A percentile compares a stretch with the other conserved stretches of the same genome.
Conservation (phyloP, 192 early-diverging fungal genomes). For the Gryganskiella cystojenkinii region DNA sequence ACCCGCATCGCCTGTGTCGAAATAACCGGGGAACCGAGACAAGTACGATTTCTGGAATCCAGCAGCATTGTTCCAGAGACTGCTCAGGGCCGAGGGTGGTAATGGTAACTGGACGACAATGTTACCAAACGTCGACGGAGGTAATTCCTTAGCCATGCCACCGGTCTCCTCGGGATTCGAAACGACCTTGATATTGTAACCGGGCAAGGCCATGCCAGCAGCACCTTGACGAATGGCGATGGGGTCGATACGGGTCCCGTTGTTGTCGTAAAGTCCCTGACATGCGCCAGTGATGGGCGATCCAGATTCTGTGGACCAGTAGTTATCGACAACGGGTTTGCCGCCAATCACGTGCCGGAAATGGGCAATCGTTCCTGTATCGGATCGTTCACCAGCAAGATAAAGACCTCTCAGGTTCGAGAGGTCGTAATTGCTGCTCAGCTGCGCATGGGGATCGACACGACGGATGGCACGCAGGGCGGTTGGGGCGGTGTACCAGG, state of each 20-base stretch:
- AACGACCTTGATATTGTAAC: constrained; percentile 76
- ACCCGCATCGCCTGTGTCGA: constrained; percentile 86
- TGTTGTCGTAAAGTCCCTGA: constrained; percentile 60
- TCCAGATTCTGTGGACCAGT: constrained; percentile 92
- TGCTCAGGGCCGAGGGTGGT: constrained; percentile 81
- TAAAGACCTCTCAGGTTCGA: constrained; percentile 70
- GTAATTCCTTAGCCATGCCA: constrained; percentile 37
- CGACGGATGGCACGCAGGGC: constrained; percentile 84
- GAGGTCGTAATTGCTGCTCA: constrained; percentile 71
- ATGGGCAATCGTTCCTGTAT: constrained; percentile 79
- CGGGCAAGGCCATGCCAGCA: constrained; percentile 84
- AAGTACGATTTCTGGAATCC: constrained; percentile 82
- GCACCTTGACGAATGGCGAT: constrained; percentile 69
- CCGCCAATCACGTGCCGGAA: constrained; percentile 56
- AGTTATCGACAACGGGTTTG: constrained; percentile 82
- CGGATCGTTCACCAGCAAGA: constrained; percentile 86
- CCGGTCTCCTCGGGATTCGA: constrained; percentile 59
- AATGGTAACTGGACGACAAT: constrained; percentile 83
- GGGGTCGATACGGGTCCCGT: constrained; percentile 42
- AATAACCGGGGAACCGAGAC: constrained; percentile 81
- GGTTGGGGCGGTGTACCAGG: constrained; percentile 87
- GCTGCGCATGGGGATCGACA: constrained; percentile 75
- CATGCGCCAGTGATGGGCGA: constrained; percentile 82
- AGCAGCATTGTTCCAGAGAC: constrained; percentile 82
- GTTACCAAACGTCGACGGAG: constrained; percentile 75